Conservation (phyloP, 805 yeast species). For the Spathaspora arborariae region DNA sequence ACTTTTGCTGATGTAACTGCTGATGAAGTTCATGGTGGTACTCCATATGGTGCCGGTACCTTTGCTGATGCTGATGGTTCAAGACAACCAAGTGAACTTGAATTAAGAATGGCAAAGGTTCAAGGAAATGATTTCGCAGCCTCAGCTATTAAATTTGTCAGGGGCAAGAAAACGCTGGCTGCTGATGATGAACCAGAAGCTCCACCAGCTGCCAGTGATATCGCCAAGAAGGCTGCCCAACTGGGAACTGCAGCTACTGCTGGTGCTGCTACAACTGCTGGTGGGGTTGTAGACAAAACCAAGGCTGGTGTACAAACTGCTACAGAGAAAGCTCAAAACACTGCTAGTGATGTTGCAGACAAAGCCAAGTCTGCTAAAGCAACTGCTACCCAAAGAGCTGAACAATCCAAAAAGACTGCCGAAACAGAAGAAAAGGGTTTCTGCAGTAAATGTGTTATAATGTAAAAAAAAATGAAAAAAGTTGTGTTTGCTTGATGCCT, state of each 20-base stretch:
- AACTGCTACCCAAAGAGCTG: conserved; percentile 7
- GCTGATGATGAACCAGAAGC: conserved; percentile 3
- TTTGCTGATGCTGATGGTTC: conserved; percentile 75
- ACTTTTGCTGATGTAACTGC: conserved; percentile 53
- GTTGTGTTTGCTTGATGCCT: not conserved
- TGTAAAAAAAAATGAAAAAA: conserved; percentile 8
- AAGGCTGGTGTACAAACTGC: conserved; percentile 1
- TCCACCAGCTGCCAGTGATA: conserved; percentile 3
- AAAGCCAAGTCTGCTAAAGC: conserved; percentile 1
- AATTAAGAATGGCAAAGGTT: conserved; percentile 55
- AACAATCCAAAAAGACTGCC: conserved; percentile 14
- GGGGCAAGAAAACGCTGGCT: not conserved
- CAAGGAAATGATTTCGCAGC: conserved; percentile 63
- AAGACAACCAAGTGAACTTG: conserved; percentile 61
- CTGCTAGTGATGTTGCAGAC: conserved; percentile 1
- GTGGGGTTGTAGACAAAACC: too few relatives aligned
- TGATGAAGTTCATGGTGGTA: conserved; percentile 73
- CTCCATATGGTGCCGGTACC: conserved; percentile 87
- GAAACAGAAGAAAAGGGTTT: conserved; percentile 8
- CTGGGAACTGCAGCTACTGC: too few relatives aligned
- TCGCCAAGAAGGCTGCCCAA: too few relatives aligned
- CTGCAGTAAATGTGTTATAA: conserved; percentile 17
- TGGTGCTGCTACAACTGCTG: conserved; percentile 1
- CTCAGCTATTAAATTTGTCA: conserved; percentile 15
- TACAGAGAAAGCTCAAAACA: conserved; percentile 2